Conservation (phyloP, 1,139 yeast genomes). For the Protomyces pachydermus region DNA sequence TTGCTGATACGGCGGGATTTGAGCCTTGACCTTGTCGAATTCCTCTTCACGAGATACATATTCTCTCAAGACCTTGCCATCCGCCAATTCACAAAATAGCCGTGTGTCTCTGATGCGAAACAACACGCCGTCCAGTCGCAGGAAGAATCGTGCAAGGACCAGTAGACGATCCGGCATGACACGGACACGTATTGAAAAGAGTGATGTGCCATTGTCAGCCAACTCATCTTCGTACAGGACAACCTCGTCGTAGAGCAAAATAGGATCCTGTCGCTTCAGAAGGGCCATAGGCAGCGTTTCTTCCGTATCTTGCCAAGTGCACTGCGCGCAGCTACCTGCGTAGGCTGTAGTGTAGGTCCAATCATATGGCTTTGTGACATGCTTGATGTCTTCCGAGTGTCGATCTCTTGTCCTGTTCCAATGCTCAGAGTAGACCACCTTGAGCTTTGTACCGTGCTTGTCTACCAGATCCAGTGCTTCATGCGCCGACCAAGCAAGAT, state of each 20-base stretch:
- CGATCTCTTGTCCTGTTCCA: conserved; percentile 38
- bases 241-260: conserved; percentile 81
- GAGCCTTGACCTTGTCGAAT: conserved; percentile 53
- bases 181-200: conserved; percentile 70
- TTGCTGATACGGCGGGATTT: conserved; percentile 43
- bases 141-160: conserved; percentile 67
- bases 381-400: conserved; percentile 45
- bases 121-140: conserved; percentile 84
- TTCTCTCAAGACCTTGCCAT: conserved; percentile 64
- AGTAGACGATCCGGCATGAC: conserved; percentile 83
- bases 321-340: conserved; percentile 50
- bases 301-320: conserved; percentile 32
- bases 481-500: conserved; percentile 64
- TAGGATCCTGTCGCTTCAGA: conserved; percentile 73
- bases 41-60: conserved; percentile 67
- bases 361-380: conserved; percentile 75
- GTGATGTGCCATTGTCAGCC: conserved; percentile 90
- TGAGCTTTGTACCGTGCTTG: conserved; percentile 49
- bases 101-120: conserved; percentile 82
- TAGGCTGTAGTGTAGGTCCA: conserved; percentile 92
- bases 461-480: conserved; percentile 72
- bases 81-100: conserved; percentile 69
- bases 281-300: conserved; percentile 61
- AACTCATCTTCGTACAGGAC: conserved; percentile 87
- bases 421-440: conserved; percentile 78